These are phyloP conservation scores for Erodium maritimum DNA, from an alignment of 345 rosid species.

Conservation along the genomic window DNA sequence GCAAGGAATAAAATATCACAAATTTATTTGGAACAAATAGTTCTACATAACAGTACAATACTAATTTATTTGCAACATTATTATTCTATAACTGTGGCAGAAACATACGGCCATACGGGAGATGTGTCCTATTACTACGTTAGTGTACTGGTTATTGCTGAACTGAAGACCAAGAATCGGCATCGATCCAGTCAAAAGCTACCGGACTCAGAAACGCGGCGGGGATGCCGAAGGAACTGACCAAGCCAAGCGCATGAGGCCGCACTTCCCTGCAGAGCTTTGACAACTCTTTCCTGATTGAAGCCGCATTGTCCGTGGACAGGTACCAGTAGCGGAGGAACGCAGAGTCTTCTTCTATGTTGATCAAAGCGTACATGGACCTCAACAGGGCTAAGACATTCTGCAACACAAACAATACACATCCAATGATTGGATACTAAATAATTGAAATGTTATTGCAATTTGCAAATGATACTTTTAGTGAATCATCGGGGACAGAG, in stretches of 20 bases:
- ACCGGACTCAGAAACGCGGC: slow-evolving; percentile 66
- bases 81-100: too few species aligned
- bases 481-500: slow-evolving; percentile 30
- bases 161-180: slow-evolving; percentile 66
- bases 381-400: slow-evolving; percentile 43
- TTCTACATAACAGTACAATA: too few species aligned
- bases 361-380: slow-evolving; percentile 52
- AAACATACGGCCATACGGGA: too few species aligned
- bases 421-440: too few species aligned
- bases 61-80: too few species aligned
- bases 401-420: slow-evolving; percentile 44
- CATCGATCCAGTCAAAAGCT: slow-evolving; percentile 81
- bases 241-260: slow-evolving; percentile 73
- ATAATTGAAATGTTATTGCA: too few species aligned
- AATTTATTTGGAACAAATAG: too few species aligned
- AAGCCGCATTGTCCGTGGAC: slow-evolving; percentile 41
- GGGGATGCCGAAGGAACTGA: slow-evolving; percentile 70
- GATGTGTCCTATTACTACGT: too few species aligned
- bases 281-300: slow-evolving; percentile 54
- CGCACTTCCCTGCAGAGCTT: slow-evolving; percentile 64
- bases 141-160: slow-evolving; percentile 16
- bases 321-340: slow-evolving; percentile 63
- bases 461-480: too few species aligned
- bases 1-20: too few species aligned
- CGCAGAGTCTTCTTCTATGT: slow-evolving; percentile 74